Evolutionary conservation across 2,329 filamentous ascomycete genomes (phyloP), one percentile per base, ranked within the genome.

Genomic region (Ophiostoma perfectum): DNA sequence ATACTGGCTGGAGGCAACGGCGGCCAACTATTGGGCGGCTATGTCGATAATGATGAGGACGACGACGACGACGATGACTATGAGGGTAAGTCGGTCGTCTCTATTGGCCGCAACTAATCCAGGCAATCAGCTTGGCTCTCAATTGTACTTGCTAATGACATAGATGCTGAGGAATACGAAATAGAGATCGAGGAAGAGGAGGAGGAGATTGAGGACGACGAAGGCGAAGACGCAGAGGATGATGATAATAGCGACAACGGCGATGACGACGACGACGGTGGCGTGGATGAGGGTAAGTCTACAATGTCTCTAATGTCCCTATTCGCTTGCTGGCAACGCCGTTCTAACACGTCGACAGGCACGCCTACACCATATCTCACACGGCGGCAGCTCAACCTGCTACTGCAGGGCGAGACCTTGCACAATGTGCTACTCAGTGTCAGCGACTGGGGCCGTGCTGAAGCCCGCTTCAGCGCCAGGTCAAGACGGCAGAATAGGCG

Each of bases 401-500:
- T 73, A 49, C 60, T 76, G 27, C 73, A 69, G 14, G 73, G 72
- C 38, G 72, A 73, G 39, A 68, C 73, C 18, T 66, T 73, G 36
- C 68, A 70, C 67, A 69, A 73, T 16, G 69, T 71, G 3, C 58
- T 75, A 5, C 65, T 72, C 64, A 70, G 72, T 16, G 62, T 65
- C 39, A 60, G 62, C 3, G 63, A 65, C 27, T 66, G 63, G 47
- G 66, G 65, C 39, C 38, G 60, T 12, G 71, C 71, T 44, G 77
- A 77, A 3, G 74, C 76, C 1, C 75, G 76, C 14, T 58, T 66
- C 14, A 44, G 36, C 11, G 38, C 62, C 3, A 27, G 55, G 44
- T 66, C 49, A 12, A 66, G 82, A 55, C 77, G 81, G 45, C 78
- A 83, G 64, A 81, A 83, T 66, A 76, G 78, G 27, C 75, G 75